These are phyloP conservation scores for Fusarium sp. DNA, from an alignment of 2,329 filamentous ascomycete genomes.

Conservation along the genomic window DNA sequence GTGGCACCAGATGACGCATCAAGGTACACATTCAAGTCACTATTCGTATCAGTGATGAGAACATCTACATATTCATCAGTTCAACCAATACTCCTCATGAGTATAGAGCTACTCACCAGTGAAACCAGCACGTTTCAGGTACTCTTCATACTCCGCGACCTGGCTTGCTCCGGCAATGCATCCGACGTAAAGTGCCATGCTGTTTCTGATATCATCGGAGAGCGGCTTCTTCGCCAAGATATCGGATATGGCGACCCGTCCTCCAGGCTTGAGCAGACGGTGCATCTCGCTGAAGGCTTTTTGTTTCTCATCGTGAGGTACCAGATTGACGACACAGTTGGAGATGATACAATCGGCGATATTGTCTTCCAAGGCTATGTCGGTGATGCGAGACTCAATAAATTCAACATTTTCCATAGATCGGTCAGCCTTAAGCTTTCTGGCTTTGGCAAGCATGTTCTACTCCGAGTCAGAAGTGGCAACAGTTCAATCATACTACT, in stretches of 20 bases:
- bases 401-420: neutral
- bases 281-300: conserved; percentile 66
- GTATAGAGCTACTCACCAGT: conserved; percentile 44
- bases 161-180: conserved; percentile 68
- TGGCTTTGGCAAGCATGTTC: neutral
- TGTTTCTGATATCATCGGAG: conserved; percentile 56
- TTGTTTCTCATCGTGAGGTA: conserved; percentile 61
- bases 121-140: conserved; percentile 61
- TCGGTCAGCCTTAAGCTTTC: neutral
- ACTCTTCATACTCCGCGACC: conserved; percentile 61
- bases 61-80: neutral
- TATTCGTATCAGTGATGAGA: neutral
- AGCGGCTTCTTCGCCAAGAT: conserved; percentile 63
- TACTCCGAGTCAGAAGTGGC: neutral
- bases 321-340: conserved; percentile 71
- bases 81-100: rapidly evolving
- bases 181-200: conserved; percentile 65
- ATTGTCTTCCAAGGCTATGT: neutral
- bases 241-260: conserved; percentile 67
- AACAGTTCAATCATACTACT: rapidly evolving
- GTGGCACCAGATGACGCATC: neutral
- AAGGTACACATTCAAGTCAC: neutral
- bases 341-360: conserved; percentile 57
- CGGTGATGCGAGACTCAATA: neutral
- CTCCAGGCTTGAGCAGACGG: conserved; percentile 65